Base-by-base conservation (phyloP, 208 protist species). In the Trypanosomatidae sp. region DNA sequence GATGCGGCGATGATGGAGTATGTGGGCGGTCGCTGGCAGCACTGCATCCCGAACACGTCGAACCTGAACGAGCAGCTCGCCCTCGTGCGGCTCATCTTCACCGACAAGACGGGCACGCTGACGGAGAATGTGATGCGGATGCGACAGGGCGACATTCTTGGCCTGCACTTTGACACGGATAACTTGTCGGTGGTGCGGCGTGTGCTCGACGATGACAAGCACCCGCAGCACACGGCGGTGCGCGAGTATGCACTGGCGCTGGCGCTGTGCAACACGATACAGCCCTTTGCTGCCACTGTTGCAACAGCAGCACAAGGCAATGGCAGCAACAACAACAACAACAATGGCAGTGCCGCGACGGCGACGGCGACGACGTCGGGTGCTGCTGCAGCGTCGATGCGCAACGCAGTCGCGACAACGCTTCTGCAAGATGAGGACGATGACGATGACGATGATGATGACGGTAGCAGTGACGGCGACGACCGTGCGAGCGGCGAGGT, bases 101-200 rank as follows among this genome's bases (percentile, higher is more conserved):
- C 61, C 15, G 90, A 94, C 62, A 94, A 94, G 53, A 94, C 90
- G 0, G 90, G 86, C n/a, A 94, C 86, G 7, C 66, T 96, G 8
- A 96, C 90, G 21, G 80, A 94, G 61, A 96, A 94, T 48, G 61
- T 81, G 1, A 95, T 96, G 90, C 64, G 73, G 45, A 95, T 82
- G 51, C 84, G 81, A 40, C 42, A 40, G 4, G 75, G 81, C 30
- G 76, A 85, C 41, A 69, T 87, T 21, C 54, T 74, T n/a, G 79
- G 81, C 21, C 38, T 65, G 21, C 25, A 43, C 6, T 68, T 95
- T 49, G 54, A 66, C 44, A 5, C 43, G 6, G 78, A 92, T 28
- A 38, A 76, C 43, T 4, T 68, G 7, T 49, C 83, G 3, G 44
- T 42, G 8, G 45, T 41, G 8, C 6, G 20, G 2, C 19, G 19